Evolutionary conservation across 768 basidiomycete species (phyloP).

Genomic region (Neoboletus subvelutipes): DNA sequence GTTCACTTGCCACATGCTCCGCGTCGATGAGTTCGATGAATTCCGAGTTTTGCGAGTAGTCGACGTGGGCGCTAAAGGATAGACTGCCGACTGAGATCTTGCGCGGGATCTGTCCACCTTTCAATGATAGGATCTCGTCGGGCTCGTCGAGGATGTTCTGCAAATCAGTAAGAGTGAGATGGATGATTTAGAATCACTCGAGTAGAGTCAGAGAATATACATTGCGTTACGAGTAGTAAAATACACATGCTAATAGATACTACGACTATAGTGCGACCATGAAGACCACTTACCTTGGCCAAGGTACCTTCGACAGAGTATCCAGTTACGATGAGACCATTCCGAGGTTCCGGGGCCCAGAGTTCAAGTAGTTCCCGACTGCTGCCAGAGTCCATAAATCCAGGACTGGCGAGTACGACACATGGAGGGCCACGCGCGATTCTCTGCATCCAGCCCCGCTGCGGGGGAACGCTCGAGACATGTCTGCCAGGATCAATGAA

Average conservation of each 20-base stretch:
- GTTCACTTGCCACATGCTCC: constrained; percentile 73
- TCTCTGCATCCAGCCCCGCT: constrained; percentile 80
- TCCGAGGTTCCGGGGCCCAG: constrained; percentile 93
- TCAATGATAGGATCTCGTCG: constrained; percentile 76
- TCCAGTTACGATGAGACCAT: constrained; percentile 92
- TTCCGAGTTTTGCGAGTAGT: constrained; percentile 92
- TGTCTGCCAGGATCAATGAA: constrained; percentile 44
- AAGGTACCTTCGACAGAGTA: constrained; percentile 96
- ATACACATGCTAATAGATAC: constrained; percentile 17
- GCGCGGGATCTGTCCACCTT: constrained; percentile 76
- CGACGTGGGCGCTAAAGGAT: constrained; percentile 96
- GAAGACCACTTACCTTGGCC: constrained; percentile 81
- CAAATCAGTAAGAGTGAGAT: constrained; percentile 4
- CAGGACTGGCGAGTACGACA: constrained; percentile 93
- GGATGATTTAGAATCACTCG: constrained; percentile 5
- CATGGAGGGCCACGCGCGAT: constrained; percentile 92
- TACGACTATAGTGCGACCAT: neutral
- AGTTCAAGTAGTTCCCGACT: constrained; percentile 91
- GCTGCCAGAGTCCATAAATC: constrained; percentile 86
- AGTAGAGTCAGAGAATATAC: neutral
- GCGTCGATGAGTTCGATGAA: constrained; percentile 92
- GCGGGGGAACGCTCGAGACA: constrained; percentile 73
- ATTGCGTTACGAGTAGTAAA: constrained; percentile 14
- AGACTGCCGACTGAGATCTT: constrained; percentile 91
- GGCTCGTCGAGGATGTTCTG: constrained; percentile 94